phyloP scores from a whole-genome alignment of 169 alveolate species.

The Cyclospora cayetanensis region DNA sequence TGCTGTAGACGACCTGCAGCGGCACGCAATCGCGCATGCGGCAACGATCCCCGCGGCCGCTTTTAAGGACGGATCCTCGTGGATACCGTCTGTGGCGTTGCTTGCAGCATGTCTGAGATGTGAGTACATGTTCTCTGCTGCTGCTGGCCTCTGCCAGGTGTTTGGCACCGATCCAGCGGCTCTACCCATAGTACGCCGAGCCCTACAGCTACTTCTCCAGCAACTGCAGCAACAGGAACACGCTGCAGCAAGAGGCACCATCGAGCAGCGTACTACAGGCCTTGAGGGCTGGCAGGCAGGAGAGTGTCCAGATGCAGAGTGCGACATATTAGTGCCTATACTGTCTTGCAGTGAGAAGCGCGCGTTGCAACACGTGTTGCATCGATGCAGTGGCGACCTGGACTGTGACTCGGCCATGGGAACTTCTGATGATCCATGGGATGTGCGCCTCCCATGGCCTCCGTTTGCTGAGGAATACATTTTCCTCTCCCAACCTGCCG shows the following conservation, averaged over 20 bases:
- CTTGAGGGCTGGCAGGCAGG: not conserved
- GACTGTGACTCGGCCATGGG: not conserved
- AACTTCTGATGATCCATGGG: not conserved
- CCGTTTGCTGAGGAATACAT: constrained; percentile 55
- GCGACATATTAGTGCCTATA: constrained; percentile 37
- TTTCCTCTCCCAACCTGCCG: not conserved
- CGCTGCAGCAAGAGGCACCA: constrained; percentile 10
- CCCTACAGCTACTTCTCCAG: constrained; percentile 24
- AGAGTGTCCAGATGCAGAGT: constrained; percentile 23
- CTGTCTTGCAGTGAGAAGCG: constrained; percentile 53
- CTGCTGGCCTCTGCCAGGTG: constrained; percentile 48
- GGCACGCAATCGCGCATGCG: constrained; percentile 58
- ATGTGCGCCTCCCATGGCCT: constrained; percentile 40
- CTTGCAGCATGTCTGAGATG: constrained; percentile 63
- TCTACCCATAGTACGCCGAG: constrained; percentile 39
- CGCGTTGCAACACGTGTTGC: constrained; percentile 46
- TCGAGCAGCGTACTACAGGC: no score
- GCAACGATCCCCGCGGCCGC: constrained; percentile 50
- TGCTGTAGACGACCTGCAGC: constrained; percentile 66
- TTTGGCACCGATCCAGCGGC: constrained; percentile 42
- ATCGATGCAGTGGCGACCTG: not conserved
- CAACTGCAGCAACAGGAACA: constrained; percentile 56
- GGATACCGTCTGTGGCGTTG: constrained; percentile 47
- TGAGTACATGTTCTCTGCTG: constrained; percentile 39
- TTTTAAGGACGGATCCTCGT: constrained; percentile 5